Percentiles rank a stretch among this genome's conserved stretches.
These are phyloP conservation scores for Dryas drummondii DNA, from an alignment of 306 rosid genomes.

Conservation along the genomic window DNA sequence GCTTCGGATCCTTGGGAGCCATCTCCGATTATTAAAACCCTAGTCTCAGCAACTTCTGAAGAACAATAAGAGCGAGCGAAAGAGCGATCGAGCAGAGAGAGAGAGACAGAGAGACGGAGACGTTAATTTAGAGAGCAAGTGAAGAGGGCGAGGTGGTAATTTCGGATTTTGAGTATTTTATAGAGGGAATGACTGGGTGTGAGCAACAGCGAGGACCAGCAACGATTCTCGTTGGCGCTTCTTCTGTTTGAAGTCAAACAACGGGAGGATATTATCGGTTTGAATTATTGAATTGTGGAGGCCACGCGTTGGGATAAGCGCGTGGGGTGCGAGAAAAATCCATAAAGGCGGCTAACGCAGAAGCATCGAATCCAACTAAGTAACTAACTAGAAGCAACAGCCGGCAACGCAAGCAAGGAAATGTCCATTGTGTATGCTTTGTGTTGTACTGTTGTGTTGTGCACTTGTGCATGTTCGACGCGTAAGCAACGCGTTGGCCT, in stretches of 20 bases:
- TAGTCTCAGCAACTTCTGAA: background rate
- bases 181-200: background rate
- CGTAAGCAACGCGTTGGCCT: background rate
- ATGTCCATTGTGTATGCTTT: no score
- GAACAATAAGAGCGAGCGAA: background rate
- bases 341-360: slow-evolving; percentile 8
- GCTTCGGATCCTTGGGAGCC: slow-evolving; percentile 70
- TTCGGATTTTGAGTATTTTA: background rate
- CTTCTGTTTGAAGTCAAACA: slow-evolving; percentile 50
- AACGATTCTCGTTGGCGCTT: slow-evolving; percentile 54
- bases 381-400: background rate
- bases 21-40: slow-evolving; percentile 32
- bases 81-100: background rate
- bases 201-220: slow-evolving; percentile 42
- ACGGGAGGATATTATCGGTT: background rate
- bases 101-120: background rate
- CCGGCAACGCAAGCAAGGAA: slow-evolving; percentile 9
- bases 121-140: background rate
- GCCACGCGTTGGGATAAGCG: slow-evolving; percentile 21
- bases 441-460: no score
- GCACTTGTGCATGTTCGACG: background rate
- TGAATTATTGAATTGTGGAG: background rate
- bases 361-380: background rate
- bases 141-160: background rate
- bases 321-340: slow-evolving; percentile 13